Evolutionary conservation across 352 stramenopile genomes (phyloP), one percentile per base, ranked within the genome.

Genomic region (Globisporangium recalcitrans): DNA sequence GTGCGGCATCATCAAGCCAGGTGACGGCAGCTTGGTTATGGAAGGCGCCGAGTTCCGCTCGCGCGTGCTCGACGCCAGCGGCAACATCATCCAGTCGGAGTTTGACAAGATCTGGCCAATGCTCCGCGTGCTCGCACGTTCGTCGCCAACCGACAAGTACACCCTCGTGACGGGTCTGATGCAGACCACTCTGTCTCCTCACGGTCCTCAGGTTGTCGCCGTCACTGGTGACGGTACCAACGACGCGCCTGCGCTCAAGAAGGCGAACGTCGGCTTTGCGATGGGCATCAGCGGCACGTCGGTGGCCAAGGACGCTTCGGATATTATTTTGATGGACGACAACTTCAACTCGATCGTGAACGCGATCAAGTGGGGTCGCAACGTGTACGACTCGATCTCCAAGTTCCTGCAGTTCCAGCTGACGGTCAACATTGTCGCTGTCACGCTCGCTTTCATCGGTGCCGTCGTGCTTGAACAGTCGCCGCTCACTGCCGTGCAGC

Each of bases 331-430:
- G 51, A 91, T 97, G 75, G 96, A 98, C 72, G 93, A 98, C 73
- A 97, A 97, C 64, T 98, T 98, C 72, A 88, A 86, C 26, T 97
- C 90, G 14, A 98, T 98, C 70, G 94, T 98, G 53, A 97, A 92
- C 61, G 93, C 95, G 24, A 95, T 98, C 60, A 91, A 98, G 69
- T 98, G 93, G 95, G 96, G 96, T 8, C 80, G 97, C 48, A 98
- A 95, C 59, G 93, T 99, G 16, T 98, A 98, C 75, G 96, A 98
- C 70, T 98, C 95, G 65, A 98, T 99, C 62, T 71, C 88, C 51
- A 98, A 98, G 74, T 99, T 99, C 69, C 72, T 98, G 42, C 94
- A 98, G 76, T 98, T 98, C 62, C 93, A 98, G 72, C 75, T 98
- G 51, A 98, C 94, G 7, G 91, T 98, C 7, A 98, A 98, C 69